These are phyloP conservation scores for Diaporthe australafricana DNA, from an alignment of 2,329 filamentous ascomycete species.

Conservation along the genomic window DNA sequence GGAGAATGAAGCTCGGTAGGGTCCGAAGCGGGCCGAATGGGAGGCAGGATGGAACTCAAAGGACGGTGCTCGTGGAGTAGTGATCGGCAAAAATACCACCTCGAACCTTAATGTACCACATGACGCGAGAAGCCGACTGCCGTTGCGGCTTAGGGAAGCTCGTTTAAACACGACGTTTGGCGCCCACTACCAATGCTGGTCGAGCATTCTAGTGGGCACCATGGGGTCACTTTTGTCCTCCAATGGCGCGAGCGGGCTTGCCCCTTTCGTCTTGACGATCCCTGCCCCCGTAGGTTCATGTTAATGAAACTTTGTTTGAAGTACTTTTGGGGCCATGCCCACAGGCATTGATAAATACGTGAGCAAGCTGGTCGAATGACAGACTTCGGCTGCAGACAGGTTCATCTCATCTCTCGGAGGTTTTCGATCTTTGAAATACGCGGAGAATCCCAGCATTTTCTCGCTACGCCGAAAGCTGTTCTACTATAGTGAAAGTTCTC, in stretches of 20 bases:
- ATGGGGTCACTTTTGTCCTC: slow-evolving; percentile 24
- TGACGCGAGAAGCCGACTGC: slow-evolving; percentile 2
- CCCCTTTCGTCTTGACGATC: slow-evolving; percentile 17
- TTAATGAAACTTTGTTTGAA: slow-evolving; percentile 27
- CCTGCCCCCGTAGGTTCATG: slow-evolving; percentile 16
- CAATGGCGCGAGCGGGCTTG: slow-evolving; percentile 3
- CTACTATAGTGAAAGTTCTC: background rate
- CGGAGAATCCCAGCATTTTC: background rate
- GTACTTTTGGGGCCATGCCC: slow-evolving; percentile 6
- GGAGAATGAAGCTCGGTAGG: slow-evolving; percentile 20
- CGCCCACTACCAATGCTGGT: background rate
- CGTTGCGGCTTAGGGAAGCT: slow-evolving; percentile 11
- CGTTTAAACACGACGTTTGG: slow-evolving; percentile 4
- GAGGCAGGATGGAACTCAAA: background rate
- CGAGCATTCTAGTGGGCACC: background rate
- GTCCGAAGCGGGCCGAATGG: slow-evolving; percentile 21
- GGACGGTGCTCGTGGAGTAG: background rate
- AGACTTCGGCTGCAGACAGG: background rate
- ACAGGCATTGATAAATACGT: slow-evolving; percentile 19
- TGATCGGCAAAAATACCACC: slow-evolving; percentile 20
- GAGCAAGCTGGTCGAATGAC: background rate
- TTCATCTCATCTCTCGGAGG: slow-evolving; percentile 3
- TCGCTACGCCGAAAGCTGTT: background rate
- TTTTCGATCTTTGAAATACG: background rate
- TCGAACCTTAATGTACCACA: slow-evolving; percentile 9